Conservation (phyloP, 352 stramenopile genomes). For the Phytophthora aleatoria region DNA sequence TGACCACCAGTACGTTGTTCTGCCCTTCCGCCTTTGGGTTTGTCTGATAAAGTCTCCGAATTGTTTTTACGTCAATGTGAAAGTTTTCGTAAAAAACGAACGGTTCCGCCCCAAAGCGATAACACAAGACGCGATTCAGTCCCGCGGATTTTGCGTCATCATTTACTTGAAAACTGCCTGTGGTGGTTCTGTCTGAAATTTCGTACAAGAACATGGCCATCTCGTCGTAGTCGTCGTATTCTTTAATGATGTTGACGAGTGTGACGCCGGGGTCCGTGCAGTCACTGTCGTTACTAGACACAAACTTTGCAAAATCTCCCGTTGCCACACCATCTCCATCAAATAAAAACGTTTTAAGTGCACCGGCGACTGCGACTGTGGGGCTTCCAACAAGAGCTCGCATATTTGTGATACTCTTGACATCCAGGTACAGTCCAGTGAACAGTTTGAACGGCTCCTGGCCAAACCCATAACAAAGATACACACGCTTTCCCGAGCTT, state of each 20-base stretch:
- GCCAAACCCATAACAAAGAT: constrained; percentile 70
- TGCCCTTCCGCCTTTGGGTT: constrained; percentile 27
- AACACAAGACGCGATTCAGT: constrained; percentile 54
- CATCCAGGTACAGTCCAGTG: constrained; percentile 46
- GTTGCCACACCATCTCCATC: constrained; percentile 60
- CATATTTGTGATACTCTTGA: constrained; percentile 68
- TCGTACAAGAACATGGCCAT: constrained; percentile 81
- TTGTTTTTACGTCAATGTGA: constrained; percentile 64
- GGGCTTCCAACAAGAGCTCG: constrained; percentile 48
- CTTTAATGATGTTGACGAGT: constrained; percentile 61
- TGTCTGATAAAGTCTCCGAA: constrained; percentile 45
- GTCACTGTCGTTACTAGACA: constrained; percentile 31
- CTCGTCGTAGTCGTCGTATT: constrained; percentile 64
- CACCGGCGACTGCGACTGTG: constrained; percentile 44
- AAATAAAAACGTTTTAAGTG: constrained; percentile 69
- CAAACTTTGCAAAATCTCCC: constrained; percentile 71
- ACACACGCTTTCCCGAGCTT: constrained; percentile 59
- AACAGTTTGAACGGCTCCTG: constrained; percentile 63
- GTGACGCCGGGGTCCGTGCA: constrained; percentile 47
- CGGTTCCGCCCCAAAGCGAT: constrained; percentile 59
- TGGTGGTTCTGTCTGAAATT: constrained; percentile 42
- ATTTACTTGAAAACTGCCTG: constrained; percentile 55
- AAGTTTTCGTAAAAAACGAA: constrained; percentile 65
- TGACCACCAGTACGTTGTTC: constrained; percentile 53
- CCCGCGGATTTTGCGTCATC: constrained; percentile 38